Evolutionary conservation across 805 yeast species (phyloP).

Genomic region (Starmerella tilneyi): DNA sequence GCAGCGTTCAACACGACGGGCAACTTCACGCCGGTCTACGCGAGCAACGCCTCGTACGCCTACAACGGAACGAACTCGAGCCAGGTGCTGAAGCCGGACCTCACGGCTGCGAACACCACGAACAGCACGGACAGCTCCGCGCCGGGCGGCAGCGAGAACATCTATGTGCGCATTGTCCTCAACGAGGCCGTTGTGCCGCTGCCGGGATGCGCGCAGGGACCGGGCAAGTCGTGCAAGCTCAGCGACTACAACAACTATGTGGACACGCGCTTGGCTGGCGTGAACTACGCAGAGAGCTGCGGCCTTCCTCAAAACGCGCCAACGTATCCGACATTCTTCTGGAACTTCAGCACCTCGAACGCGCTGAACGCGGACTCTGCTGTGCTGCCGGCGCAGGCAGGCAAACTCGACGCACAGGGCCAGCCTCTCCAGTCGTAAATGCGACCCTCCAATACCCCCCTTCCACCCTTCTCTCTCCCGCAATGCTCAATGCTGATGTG

Average conservation of each 20-base stretch:
- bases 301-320: constrained; percentile 20
- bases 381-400: background rate
- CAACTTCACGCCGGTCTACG: constrained; percentile 18
- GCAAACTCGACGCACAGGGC: background rate
- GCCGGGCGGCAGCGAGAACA: constrained; percentile 21
- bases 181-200: constrained; percentile 49
- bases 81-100: background rate
- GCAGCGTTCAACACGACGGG: constrained; percentile 21
- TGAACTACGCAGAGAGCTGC: constrained; percentile 16
- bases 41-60: constrained; percentile 7
- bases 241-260: constrained; percentile 24
- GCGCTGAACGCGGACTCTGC: constrained; percentile 7
- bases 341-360: constrained; percentile 27
- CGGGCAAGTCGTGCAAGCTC: constrained; percentile 40
- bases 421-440: background rate
- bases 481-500: background rate
- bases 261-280: constrained; percentile 10
- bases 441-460: too few relatives aligned
- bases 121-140: too few relatives aligned
- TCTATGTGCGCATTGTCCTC: constrained; percentile 40
- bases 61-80: constrained; percentile 3
- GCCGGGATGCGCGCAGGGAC: constrained; percentile 41
- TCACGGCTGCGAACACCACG: too few relatives aligned
- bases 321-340: constrained; percentile 23
- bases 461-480: background rate